Evolutionary conservation across 441 rosid species (phyloP).

Genomic region (Pelargonium citronellum): DNA sequence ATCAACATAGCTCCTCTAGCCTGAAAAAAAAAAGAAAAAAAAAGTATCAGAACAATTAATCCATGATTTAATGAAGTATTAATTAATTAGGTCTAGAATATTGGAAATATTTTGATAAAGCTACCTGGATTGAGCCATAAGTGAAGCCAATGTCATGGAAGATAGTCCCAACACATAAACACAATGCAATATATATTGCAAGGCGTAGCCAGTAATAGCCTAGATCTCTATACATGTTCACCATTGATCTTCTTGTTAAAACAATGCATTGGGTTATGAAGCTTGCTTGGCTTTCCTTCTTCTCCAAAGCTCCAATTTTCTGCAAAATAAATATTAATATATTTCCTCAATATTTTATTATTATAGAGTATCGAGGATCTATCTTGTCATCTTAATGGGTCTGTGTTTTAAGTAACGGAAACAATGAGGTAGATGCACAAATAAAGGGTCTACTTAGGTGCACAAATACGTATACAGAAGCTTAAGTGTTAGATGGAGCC

Average conservation of each 20-base stretch:
- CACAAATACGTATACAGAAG: too few relatives aligned
- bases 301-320: conserved; percentile 19
- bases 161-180: conserved; percentile 38
- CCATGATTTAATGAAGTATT: not conserved
- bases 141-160: conserved; percentile 31
- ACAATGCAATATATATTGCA: conserved; percentile 34
- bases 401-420: too few relatives aligned
- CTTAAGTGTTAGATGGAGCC: too few relatives aligned
- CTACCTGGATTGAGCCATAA: conserved; percentile 40
- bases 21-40: conserved; percentile 23
- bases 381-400: too few relatives aligned
- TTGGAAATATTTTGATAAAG: not conserved
- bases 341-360: not conserved
- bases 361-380: too few relatives aligned
- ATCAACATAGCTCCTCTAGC: conserved; percentile 47
- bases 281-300: conserved; percentile 33
- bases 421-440: too few relatives aligned
- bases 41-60: not conserved
- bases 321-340: not conserved
- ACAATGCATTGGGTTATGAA: conserved; percentile 41
- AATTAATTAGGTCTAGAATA: not conserved
- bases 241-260: conserved; percentile 41
- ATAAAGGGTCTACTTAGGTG: too few relatives aligned
- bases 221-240: conserved; percentile 56
- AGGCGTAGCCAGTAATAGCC: conserved; percentile 63